These are phyloP conservation scores for Albophoma yamanashiensis DNA, from an alignment of 2,329 filamentous ascomycete species.

Conservation along the genomic window DNA sequence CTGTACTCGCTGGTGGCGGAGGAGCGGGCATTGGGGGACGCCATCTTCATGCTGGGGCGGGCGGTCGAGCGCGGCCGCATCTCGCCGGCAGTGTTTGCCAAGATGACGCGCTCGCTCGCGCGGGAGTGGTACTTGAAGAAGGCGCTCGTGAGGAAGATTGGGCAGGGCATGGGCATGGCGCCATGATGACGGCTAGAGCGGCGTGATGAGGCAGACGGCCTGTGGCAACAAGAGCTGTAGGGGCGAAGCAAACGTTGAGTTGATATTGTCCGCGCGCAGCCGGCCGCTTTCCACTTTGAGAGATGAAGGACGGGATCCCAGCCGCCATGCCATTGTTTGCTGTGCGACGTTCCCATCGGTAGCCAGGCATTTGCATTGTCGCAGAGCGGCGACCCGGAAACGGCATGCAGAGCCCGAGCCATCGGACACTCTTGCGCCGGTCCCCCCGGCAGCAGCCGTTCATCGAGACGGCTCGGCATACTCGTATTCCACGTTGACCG, in stretches of 20 bases:
- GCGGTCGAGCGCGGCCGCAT: conserved; percentile 66
- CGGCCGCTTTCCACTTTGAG: neutral
- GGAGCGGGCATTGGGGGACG: conserved; percentile 76
- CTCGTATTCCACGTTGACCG: neutral
- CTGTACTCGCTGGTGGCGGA: conserved; percentile 84
- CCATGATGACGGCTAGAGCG: conserved; percentile 9
- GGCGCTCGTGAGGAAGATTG: conserved; percentile 69
- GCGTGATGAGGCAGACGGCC: neutral
- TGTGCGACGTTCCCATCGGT: neutral
- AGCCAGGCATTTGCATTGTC: neutral
- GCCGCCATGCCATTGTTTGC: neutral
- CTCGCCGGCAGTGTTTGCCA: conserved; percentile 62
- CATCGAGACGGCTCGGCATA: neutral
- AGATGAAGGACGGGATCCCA: neutral
- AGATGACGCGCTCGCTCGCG: conserved; percentile 63
- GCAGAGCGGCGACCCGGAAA: neutral
- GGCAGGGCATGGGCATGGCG: conserved; percentile 59
- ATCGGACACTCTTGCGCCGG: neutral
- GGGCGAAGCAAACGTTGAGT: neutral
- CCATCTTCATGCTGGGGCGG: conserved; percentile 70
- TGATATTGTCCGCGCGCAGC: neutral
- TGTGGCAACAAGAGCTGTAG: neutral
- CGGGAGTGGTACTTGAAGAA: conserved; percentile 80
- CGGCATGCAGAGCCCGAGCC: neutral
- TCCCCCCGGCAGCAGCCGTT: neutral